Conservation (phyloP, 2,329 filamentous ascomycete genomes). For the Nothophaeocryptopus gaeumannii region DNA sequence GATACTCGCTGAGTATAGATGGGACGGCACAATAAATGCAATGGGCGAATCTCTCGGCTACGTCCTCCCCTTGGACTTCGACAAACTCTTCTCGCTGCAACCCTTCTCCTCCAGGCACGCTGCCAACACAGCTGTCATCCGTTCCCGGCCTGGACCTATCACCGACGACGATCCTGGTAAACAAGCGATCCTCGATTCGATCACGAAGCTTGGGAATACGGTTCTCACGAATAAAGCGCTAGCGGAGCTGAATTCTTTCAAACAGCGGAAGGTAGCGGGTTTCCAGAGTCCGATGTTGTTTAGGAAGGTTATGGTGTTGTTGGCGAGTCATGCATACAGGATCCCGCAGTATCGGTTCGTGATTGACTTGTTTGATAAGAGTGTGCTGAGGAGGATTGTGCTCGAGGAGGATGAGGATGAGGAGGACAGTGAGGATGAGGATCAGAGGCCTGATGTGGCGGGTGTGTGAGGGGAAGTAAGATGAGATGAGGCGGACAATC, state of each 20-base stretch:
- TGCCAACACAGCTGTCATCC: slow-evolving; percentile 14
- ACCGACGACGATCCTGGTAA: slow-evolving; percentile 57
- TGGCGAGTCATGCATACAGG: slow-evolving; percentile 87
- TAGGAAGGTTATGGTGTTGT: slow-evolving; percentile 75
- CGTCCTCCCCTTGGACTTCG: slow-evolving; percentile 77
- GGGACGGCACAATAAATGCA: slow-evolving; percentile 85
- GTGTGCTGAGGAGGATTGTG: slow-evolving; percentile 78
- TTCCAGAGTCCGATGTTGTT: slow-evolving; percentile 79
- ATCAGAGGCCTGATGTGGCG: too few species aligned
- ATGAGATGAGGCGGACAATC: too few species aligned
- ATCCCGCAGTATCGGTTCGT: slow-evolving; percentile 84
- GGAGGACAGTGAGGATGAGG: too few species aligned
- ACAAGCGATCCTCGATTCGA: slow-evolving; percentile 74
- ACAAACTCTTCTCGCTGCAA: slow-evolving; percentile 69
- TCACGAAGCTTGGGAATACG: slow-evolving; percentile 87
- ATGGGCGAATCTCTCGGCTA: slow-evolving; percentile 81
- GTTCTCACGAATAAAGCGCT: slow-evolving; percentile 87
- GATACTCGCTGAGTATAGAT: slow-evolving; percentile 83
- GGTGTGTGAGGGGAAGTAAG: too few species aligned
- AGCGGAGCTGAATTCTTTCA: slow-evolving; percentile 64
- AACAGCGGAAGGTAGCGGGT: slow-evolving; percentile 63
- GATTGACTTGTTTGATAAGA: slow-evolving; percentile 90
- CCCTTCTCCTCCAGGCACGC: slow-evolving; percentile 12
- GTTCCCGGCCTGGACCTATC: slow-evolving; percentile 18
- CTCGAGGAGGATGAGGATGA: slow-evolving; percentile 63